phyloP scores from a whole-genome alignment of 306 rosid genomes.

The Heteromeles arbutifolia region DNA sequence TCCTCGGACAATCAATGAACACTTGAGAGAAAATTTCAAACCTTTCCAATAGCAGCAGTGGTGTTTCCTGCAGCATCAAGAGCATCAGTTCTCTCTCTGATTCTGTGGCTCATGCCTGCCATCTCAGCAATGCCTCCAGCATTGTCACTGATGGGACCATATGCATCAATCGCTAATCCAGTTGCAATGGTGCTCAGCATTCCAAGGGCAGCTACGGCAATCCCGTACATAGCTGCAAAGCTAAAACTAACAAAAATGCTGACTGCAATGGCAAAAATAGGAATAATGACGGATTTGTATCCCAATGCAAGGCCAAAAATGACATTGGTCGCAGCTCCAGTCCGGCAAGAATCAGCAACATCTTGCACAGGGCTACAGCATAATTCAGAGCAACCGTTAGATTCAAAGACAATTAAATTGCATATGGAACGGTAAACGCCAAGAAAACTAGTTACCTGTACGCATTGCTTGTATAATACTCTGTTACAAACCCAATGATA shows the following conservation, averaged over 20 bases:
- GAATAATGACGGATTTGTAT: constrained; percentile 95
- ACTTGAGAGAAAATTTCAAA: constrained; percentile 13
- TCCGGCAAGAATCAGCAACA: constrained; percentile 92
- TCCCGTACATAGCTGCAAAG: constrained; percentile 96
- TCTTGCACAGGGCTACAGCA: constrained; percentile 90
- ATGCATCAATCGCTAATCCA: constrained; percentile 94
- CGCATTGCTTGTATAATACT: constrained; percentile 91
- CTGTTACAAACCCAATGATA: constrained; percentile 87
- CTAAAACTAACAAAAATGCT: constrained; percentile 89
- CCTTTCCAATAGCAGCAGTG: constrained; percentile 97
- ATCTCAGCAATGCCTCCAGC: constrained; percentile 99
- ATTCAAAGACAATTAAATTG: not conserved
- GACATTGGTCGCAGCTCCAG: constrained; percentile 98
- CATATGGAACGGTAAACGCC: not conserved
- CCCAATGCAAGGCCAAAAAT: constrained; percentile 99
- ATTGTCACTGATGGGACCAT: constrained; percentile 98
- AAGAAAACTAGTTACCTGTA: constrained; percentile 50
- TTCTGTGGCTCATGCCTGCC: constrained; percentile 98
- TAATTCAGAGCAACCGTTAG: constrained; percentile 1
- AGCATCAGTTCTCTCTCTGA: constrained; percentile 94
- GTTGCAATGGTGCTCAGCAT: constrained; percentile 96
- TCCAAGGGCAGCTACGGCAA: constrained; percentile 96
- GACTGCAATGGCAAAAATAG: constrained; percentile 84
- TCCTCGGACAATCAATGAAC: not conserved
- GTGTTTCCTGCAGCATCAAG: constrained; percentile 99